phyloP scores from a whole-genome alignment of 1,284 basidiomycete genomes.

The Abortiporus biennis region DNA sequence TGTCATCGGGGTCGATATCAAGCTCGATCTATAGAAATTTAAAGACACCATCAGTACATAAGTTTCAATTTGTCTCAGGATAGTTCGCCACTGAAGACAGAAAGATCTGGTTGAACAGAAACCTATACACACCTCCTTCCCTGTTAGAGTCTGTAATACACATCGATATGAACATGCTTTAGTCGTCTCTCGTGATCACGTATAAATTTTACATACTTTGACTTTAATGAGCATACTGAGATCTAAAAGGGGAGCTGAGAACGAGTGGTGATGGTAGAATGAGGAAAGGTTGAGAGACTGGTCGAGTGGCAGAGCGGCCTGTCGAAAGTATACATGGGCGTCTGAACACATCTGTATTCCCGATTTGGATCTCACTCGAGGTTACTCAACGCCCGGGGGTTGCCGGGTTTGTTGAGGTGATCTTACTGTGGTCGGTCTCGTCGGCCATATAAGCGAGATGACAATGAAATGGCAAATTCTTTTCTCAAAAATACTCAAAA shows the following conservation, averaged over 20 bases:
- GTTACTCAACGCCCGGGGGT: no score
- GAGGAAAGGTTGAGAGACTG: neutral
- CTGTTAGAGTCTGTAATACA: constrained; percentile 73
- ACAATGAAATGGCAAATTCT: no score
- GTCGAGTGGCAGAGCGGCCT: neutral
- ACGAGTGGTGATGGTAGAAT: neutral
- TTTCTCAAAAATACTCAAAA: no score
- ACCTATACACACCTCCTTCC: constrained; percentile 71
- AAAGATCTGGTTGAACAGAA: constrained; percentile 1
- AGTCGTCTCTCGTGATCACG: constrained; percentile 9
- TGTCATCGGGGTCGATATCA: constrained; percentile 90
- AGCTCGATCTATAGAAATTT: constrained; percentile 73
- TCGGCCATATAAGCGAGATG: no score
- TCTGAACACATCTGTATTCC: neutral
- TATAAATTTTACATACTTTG: constrained; percentile 45
- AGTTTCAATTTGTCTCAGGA: constrained; percentile 2
- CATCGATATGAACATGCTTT: constrained; percentile 3
- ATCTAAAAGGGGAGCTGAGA: neutral
- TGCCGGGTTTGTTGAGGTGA: no score
- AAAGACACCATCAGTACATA: constrained; percentile 1
- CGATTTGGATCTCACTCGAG: constrained; percentile 1
- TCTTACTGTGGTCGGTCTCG: no score
- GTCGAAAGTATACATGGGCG: neutral
- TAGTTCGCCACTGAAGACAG: no score
- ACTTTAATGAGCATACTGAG: constrained; percentile 77